Base-by-base conservation (phyloP, 1,139 yeast genomes). In the Yamadazyma atlantica region DNA sequence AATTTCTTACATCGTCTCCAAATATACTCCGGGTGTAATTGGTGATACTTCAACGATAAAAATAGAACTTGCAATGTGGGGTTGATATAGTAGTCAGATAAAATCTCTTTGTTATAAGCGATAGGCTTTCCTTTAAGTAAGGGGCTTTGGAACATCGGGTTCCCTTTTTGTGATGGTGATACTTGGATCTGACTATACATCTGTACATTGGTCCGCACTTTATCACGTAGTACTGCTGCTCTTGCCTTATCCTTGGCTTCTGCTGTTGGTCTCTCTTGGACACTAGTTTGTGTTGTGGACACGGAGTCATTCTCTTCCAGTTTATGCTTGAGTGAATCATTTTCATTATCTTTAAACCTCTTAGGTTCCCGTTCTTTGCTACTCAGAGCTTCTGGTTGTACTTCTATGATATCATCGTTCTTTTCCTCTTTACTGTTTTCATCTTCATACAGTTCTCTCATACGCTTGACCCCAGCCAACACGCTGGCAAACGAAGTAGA, bases 1-100 rank as follows among this genome's bases (percentile, higher is more conserved):
- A 67, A 46, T 38, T 80, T 80, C 45, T 76, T 78, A 50, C 89
- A 69, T 38, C 94, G 74, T 41, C 78, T 76, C 67, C 80, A 79
- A 3, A 92, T 78, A 52, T 92, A 89, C 54, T 89, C 97, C 0
- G 96, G 96, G 45, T 85, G 90, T 31, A 90, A 65, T 50, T 85
- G 84, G 58, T 89, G 95, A 59, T 90, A 92, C 43, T 85, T 82
- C 37, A 90, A 60, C 4, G 94, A 80, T 15, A 90, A 67, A 48
- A 86, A 89, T 4, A 90, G 59, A 2, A 85, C 79, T 44, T 87
- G 83, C 32, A 88, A 69, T 3, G 75, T 73, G 1, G 81, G 73
- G 36, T 78, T 81, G 10, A 89, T 79, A 38, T 85, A 73, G 51
- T 83, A 84, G 53, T 88, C 92, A 3, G 67, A 66, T 9, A 71